Base-by-base conservation (phyloP, 202 grass and related monocot species). In the Elaeis oleifera region DNA sequence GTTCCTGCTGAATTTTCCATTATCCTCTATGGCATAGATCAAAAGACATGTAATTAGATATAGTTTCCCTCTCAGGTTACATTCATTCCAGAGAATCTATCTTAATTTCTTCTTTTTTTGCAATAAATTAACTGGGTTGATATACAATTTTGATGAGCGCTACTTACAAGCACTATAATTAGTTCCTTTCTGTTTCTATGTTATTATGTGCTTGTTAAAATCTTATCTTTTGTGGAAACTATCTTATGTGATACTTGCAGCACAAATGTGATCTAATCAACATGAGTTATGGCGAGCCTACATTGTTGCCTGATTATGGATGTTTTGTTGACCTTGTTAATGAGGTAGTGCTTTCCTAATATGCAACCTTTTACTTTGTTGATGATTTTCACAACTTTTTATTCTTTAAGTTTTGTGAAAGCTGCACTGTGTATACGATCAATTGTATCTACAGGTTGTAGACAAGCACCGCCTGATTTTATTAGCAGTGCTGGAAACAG, bases 201-300 rank as follows among this genome's bases (percentile, higher is more conserved):
- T 13, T 44, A 44, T 44, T 44, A 44, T 44, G 36, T 44, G 9
- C 36, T 44, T 14, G 2, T 2, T 13, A 44, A 44, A 44, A 44
- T 44, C 7, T 44, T 44, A 13, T 44, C 36, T 44, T 36, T 44
- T 13, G 11, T 44, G 36, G 36, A 44, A 44, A 44, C 36, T 13
- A 44, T 44, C 36, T 44, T 44, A 44, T 44, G 7, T 44, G 36
- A 44, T 44, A 44, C 74, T 79, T 97, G 16, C 84, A 97, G 92
- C 92, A 97, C 71, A 97, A 91, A 79, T 97, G 92, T 28, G 92
- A 97, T 78, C 84, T 97, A 61, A 97, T 97, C 74, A 97, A 97
- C 63, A 97, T 97, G 92, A 97, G 92, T 80, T 97, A 91, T 61
- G 92, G 92, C 66, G 92, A 97, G 65, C 9, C 87, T 61, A 89